Evolutionary conservation across 768 basidiomycete species (phyloP), one percentile per base, ranked within the genome.

Genomic region (Boletellus ananiceps): DNA sequence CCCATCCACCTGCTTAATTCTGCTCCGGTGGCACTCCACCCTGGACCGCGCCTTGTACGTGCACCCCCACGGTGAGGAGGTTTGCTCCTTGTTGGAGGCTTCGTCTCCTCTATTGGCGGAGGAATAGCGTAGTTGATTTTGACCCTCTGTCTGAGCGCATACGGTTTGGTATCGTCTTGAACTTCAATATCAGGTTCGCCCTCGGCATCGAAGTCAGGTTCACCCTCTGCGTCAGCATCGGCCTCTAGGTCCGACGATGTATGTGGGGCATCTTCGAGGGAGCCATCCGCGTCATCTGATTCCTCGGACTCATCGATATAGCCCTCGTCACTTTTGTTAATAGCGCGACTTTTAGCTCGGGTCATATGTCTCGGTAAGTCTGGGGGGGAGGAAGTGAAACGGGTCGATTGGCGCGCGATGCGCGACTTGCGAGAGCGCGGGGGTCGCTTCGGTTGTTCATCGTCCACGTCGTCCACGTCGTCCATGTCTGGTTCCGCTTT

Each of bases 1-100:
- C 84, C 85, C 81, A 91, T 84, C 81, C 84, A 87, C 49, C 78
- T 75, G 39, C 85, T 81, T 31, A 90, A 65, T 69, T 90, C 88
- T 0, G 87, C 84, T 19, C 89, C 88, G 48, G 66, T 78, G 3
- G 82, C 88, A 66, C 87, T 89, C 87, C 88, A 89, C 4, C 88
- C 86, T 14, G 81, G 77, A 9, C 75, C 76, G 54, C 77, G 75
- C 47, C 56, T 73, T 37, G 67, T 71, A 23, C 67, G 69, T 38
- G 58, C 67, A 44, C 68, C 74, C 18, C 71, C 66, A 46, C 72
- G 71, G 38, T 61, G 50, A 29, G 53, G 7, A 8, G 79, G 77
- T 37, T 74, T 74, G 2, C 64, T 59, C 45, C 58, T 69, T 33
- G 71, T 68, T 5, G 66, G 67, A 0, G 68, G 63, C 19, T 56